Evolutionary conservation across 2,329 filamentous ascomycete species (phyloP), one percentile per base, ranked within the genome.

Genomic region (Pyricularia sp.): DNA sequence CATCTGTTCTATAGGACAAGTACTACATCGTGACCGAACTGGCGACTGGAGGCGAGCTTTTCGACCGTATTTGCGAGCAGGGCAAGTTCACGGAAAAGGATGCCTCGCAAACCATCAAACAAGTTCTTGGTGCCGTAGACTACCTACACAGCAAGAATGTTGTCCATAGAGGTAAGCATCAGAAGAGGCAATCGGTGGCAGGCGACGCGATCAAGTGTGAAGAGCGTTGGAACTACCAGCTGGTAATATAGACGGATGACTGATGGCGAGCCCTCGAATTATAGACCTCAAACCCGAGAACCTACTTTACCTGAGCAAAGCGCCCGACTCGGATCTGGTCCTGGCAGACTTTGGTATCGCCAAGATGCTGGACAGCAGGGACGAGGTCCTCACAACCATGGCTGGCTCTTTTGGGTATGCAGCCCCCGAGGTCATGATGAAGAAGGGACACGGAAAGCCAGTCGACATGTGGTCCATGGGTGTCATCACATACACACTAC

Each of bases 381-480:
- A 94, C 72, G 94, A 97, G 76, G 92, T 97, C 64, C 87, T 99
- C 72, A 98, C 93, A 73, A 98, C 94, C 67, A 99, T 99, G 95
- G 95, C 95, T 63, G 95, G 95, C 63, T 98, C 95, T 0, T 98
- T 99, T 77, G 95, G 95, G 68, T 99, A 99, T 76, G 95, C 95
- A 25, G 95, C 95, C 1, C 95, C 95, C 10, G 95, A 99, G 79
- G 94, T 99, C 70, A 99, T 99, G 95, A 85, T 97, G 72, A 97
- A 97, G 84, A 90, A 92, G 77, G 95, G 95, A 25, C 96, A 99
- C 78, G 95, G 95, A 78, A 99, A 98, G 81, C 93, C 95, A 4
- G 95, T 98, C 42, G 95, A 99, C 78, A 97, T 99, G 92, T 99
- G 95, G 95, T 98, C 95, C 3, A 86, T 99, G 81, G 95, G 95